Percentiles rank a stretch among this genome's conserved stretches.
phyloP scores from a whole-genome alignment of 2,329 filamentous ascomycete genomes.

The Parascedosporium putredinis region DNA sequence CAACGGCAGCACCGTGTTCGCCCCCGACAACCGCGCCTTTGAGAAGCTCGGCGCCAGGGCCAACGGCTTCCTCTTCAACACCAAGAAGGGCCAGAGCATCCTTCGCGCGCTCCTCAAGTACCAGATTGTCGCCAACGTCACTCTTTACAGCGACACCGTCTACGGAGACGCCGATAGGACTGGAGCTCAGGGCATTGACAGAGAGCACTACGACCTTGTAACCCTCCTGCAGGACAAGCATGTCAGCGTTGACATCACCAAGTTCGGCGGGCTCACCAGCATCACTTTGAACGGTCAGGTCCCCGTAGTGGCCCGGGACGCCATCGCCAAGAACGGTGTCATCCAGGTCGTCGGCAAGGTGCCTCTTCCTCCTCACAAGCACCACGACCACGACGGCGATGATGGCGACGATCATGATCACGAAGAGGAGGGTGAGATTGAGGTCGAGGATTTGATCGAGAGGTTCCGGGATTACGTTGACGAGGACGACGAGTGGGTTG shows the following conservation, averaged over 20 bases:
- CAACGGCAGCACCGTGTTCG: slow-evolving; percentile 66
- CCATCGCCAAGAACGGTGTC: slow-evolving; percentile 66
- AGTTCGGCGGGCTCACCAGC: slow-evolving; percentile 55
- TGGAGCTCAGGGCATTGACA: slow-evolving; percentile 21
- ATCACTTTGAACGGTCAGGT: slow-evolving; percentile 69
- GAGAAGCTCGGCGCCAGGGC: slow-evolving; percentile 57
- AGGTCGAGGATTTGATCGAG: background rate
- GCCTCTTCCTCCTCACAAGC: slow-evolving; percentile 62
- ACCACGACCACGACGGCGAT: slow-evolving; percentile 13
- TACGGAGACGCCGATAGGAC: slow-evolving; percentile 36
- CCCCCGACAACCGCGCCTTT: slow-evolving; percentile 75
- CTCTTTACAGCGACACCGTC: slow-evolving; percentile 74
- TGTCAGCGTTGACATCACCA: slow-evolving; percentile 60
- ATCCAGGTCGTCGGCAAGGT: slow-evolving; percentile 67
- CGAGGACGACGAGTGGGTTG: slow-evolving; percentile 5
- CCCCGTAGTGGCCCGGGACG: slow-evolving; percentile 57
- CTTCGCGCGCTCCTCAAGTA: slow-evolving; percentile 71
- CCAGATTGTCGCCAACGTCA: slow-evolving; percentile 63
- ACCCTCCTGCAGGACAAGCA: slow-evolving; percentile 59
- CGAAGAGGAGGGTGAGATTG: background rate
- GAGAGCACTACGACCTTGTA: slow-evolving; percentile 53
- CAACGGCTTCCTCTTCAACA: slow-evolving; percentile 80
- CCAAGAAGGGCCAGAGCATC: slow-evolving; percentile 60
- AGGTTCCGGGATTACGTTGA: slow-evolving; percentile 3
- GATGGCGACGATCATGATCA: background rate